Percentiles rank a stretch among this genome's conserved stretches.
phyloP scores from a whole-genome alignment of 2,329 filamentous ascomycete genomes.

The Ceratocystis lukuohia region DNA sequence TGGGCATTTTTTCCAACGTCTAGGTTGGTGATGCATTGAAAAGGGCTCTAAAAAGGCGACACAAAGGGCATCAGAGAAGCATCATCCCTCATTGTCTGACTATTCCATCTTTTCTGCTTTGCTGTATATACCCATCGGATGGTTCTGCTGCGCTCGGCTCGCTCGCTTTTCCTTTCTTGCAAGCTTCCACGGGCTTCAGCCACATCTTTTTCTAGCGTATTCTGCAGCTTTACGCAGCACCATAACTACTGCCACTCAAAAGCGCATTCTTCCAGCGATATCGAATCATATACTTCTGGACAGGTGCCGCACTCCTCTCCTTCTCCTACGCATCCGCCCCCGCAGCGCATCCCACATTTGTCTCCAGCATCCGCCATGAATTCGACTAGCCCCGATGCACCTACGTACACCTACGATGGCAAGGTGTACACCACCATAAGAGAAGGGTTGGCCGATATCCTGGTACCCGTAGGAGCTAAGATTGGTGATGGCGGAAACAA shows the following conservation, averaged over 20 bases:
- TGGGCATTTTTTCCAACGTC: background rate
- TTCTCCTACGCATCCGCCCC: background rate
- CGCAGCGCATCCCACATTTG: background rate
- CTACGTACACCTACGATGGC: conserved; percentile 27
- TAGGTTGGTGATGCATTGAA: background rate
- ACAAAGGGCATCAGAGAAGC: background rate
- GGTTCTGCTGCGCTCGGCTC: conserved; percentile 7
- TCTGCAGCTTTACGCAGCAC: background rate
- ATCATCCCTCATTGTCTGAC: background rate
- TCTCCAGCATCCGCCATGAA: conserved; percentile 7
- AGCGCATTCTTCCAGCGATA: background rate
- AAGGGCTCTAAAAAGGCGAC: background rate
- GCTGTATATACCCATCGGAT: background rate
- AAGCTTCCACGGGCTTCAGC: conserved; percentile 2
- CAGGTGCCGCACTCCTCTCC: background rate
- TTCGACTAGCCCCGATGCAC: conserved; percentile 13
- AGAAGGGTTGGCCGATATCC: conserved; percentile 45
- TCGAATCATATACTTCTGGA: background rate
- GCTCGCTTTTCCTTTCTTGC: background rate
- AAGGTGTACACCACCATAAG: conserved; percentile 39
- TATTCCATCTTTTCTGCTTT: background rate
- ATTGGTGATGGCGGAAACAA: conserved; percentile 44
- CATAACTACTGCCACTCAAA: background rate
- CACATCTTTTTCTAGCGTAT: background rate
- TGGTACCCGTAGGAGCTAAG: conserved; percentile 37